Percentiles rank a stretch among this genome's conserved stretches.
Evolutionary conservation across 2,329 filamentous ascomycete genomes (phyloP).

Genomic region (Ophiocordyceps sinensis): DNA sequence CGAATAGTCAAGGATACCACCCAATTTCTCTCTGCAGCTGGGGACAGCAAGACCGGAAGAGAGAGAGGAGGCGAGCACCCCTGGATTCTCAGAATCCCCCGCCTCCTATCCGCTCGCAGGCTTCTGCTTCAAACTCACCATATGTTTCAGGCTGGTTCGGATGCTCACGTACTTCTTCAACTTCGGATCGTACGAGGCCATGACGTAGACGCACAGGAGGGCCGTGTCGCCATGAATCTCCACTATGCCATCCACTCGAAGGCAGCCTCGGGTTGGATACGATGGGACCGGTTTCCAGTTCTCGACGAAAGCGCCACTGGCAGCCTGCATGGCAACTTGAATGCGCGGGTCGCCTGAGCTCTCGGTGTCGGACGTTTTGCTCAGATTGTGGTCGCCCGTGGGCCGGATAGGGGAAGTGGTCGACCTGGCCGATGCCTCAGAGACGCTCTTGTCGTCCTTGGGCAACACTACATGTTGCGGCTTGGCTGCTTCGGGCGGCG

Average conservation of each 20-base stretch:
- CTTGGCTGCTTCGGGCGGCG: slow-evolving; percentile 3
- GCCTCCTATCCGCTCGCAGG: slow-evolving; percentile 15
- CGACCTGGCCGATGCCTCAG: no score
- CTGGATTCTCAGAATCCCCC: no score
- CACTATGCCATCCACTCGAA: slow-evolving; percentile 39
- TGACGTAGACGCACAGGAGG: slow-evolving; percentile 34
- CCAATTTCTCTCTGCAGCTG: background rate
- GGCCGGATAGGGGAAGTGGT: no score
- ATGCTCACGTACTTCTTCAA: slow-evolving; percentile 27
- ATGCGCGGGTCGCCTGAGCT: no score
- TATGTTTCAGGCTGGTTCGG: slow-evolving; percentile 27
- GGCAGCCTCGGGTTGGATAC: slow-evolving; percentile 33
- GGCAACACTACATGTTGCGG: no score
- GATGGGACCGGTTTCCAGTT: slow-evolving; percentile 30
- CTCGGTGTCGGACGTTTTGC: no score
- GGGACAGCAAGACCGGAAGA: no score
- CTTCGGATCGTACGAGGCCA: slow-evolving; percentile 42
- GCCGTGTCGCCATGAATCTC: slow-evolving; percentile 33
- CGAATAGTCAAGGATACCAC: background rate
- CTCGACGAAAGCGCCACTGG: slow-evolving; percentile 18
- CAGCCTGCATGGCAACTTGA: no score
- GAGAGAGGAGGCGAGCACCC: no score
- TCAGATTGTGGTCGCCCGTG: no score
- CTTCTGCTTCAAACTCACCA: slow-evolving; percentile 25
- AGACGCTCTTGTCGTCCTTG: no score